phyloP scores from a whole-genome alignment of 768 basidiomycete genomes.

The Pulveroboletus sp. region DNA sequence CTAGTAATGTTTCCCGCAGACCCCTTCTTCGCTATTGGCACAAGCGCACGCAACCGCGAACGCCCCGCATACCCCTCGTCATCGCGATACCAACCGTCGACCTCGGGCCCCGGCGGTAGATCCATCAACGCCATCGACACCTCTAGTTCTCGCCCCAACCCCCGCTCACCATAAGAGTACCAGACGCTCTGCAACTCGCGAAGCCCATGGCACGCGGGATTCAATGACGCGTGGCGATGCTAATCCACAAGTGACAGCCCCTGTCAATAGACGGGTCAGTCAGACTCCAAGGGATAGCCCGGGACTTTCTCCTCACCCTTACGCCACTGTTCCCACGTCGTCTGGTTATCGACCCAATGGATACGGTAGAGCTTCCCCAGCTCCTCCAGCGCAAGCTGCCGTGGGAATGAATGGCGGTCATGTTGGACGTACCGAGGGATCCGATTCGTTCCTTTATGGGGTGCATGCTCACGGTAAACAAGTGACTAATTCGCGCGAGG shows the following conservation, averaged over 20 bases:
- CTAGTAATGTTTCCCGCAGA: slow-evolving; percentile 28
- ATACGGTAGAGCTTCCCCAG: slow-evolving; percentile 58
- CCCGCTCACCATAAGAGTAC: slow-evolving; percentile 62
- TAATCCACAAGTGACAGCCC: slow-evolving; percentile 65
- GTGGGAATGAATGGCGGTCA: slow-evolving; percentile 37
- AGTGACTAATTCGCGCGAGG: slow-evolving; percentile 49
- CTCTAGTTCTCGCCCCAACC: slow-evolving; percentile 61
- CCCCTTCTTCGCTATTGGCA: slow-evolving; percentile 40
- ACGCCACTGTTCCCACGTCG: slow-evolving; percentile 59
- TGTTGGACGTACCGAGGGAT: slow-evolving; percentile 47
- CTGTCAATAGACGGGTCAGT: slow-evolving; percentile 64
- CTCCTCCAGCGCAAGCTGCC: slow-evolving; percentile 34
- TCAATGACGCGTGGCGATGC: slow-evolving; percentile 40
- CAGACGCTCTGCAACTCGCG: slow-evolving; percentile 44
- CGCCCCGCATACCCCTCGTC: slow-evolving; percentile 48
- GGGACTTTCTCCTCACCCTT: slow-evolving; percentile 62
- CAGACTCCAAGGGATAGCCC: slow-evolving; percentile 52
- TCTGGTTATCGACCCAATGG: slow-evolving; percentile 50
- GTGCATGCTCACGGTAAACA: slow-evolving; percentile 46
- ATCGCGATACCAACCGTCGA: slow-evolving; percentile 53
- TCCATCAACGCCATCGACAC: slow-evolving; percentile 48
- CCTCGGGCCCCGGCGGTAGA: slow-evolving; percentile 52
- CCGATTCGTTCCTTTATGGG: slow-evolving; percentile 68
- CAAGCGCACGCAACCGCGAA: slow-evolving; percentile 55
- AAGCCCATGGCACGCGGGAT: slow-evolving; percentile 48